phyloP scores from a whole-genome alignment of 192 early-diverging fungal species.

The Coemansia reversa region DNA sequence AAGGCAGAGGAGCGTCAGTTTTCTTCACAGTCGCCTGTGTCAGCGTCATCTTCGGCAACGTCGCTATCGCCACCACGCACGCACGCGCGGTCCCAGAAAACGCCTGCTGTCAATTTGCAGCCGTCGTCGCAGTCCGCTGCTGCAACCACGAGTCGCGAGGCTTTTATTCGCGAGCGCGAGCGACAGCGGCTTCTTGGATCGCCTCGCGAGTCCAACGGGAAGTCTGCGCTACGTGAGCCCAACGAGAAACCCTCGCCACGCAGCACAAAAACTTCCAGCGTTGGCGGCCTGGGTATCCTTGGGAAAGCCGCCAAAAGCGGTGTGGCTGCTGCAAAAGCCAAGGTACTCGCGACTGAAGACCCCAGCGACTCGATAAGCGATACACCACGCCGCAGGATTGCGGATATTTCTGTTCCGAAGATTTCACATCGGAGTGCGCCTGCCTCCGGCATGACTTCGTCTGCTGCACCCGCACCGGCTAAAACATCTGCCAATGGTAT shows the following conservation, averaged over 20 bases:
- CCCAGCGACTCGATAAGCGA: background rate
- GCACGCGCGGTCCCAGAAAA: too few species aligned
- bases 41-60: constrained; percentile 7
- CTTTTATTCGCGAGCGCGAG: constrained; percentile 49
- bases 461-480: background rate
- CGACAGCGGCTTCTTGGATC: constrained; percentile 26
- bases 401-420: too few species aligned
- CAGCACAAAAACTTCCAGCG: background rate
- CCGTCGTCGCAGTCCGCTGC: background rate
- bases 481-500: too few species aligned
- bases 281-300: too few species aligned
- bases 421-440: too few species aligned
- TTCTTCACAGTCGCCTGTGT: constrained; percentile 2
- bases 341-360: background rate
- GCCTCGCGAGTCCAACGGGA: constrained; percentile 5
- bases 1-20: background rate
- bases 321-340: background rate
- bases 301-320: too few species aligned
- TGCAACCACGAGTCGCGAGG: constrained; percentile 22
- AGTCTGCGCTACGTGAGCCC: constrained; percentile 2
- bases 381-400: too few species aligned
- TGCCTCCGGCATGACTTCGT: too few species aligned
- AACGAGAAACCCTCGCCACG: background rate
- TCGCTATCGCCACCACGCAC: background rate
- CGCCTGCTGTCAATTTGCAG: too few species aligned